A percentile compares a stretch with the other conserved stretches of the same genome.
Evolutionary conservation across 164 flowering plant genomes (phyloP).

Genomic region (Tetracentron sinense): DNA sequence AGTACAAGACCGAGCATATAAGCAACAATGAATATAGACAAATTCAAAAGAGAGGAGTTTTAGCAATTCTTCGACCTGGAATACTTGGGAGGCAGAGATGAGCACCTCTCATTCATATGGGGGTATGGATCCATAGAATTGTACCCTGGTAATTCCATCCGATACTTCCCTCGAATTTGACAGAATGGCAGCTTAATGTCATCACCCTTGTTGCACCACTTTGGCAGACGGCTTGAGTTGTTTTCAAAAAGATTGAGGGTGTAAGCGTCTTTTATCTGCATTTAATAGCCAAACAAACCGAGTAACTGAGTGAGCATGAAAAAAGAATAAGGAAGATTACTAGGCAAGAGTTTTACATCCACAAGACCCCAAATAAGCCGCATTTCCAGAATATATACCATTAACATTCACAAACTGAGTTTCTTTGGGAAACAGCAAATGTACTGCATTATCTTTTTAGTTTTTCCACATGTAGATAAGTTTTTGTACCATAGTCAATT

Average conservation of each 20-base stretch:
- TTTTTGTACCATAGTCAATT: too few species aligned
- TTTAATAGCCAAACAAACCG: not conserved
- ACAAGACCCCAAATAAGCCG: too few species aligned
- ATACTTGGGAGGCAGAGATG: slow-evolving; percentile 83
- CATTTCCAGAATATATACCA: too few species aligned
- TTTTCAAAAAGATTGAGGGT: slow-evolving; percentile 72
- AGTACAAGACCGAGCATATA: slow-evolving; percentile 1
- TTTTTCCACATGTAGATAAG: too few species aligned
- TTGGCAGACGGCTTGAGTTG: slow-evolving; percentile 71
- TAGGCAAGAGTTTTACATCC: too few species aligned
- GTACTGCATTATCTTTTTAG: too few species aligned
- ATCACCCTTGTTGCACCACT: slow-evolving; percentile 88
- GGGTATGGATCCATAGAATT: slow-evolving; percentile 79
- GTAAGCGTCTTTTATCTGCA: slow-evolving; percentile 98
- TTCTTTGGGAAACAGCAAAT: too few species aligned
- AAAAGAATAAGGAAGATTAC: not conserved
- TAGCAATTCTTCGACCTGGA: slow-evolving; percentile 56
- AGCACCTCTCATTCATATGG: slow-evolving; percentile 91
- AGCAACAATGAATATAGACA: not conserved
- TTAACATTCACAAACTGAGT: too few species aligned
- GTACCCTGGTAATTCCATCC: slow-evolving; percentile 91
- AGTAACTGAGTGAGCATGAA: not conserved
- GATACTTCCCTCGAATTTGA: slow-evolving; percentile 81
- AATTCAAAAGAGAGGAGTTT: slow-evolving; percentile 9
- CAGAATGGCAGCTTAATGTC: slow-evolving; percentile 78